These are phyloP conservation scores for Nigrograna mackinnonii DNA, from an alignment of 2,329 filamentous ascomycete species.

Conservation along the genomic window DNA sequence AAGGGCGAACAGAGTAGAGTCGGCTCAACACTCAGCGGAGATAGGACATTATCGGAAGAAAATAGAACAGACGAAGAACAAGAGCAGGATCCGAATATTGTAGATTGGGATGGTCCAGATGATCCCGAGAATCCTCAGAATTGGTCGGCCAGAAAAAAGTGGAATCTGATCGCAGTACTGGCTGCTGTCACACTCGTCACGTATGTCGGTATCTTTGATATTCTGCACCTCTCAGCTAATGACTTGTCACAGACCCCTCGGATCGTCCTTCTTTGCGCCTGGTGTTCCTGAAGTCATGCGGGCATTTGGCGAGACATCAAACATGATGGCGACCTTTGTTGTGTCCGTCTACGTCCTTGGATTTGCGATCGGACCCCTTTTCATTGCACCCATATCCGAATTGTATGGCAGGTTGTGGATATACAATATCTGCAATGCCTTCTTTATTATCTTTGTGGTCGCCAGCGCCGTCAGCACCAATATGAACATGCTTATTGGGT, in stretches of 20 bases:
- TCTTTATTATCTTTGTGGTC: slow-evolving; percentile 57
- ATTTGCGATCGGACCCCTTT: slow-evolving; percentile 41
- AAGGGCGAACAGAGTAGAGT: slow-evolving; percentile 25
- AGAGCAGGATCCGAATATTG: slow-evolving; percentile 26
- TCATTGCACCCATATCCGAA: slow-evolving; percentile 42
- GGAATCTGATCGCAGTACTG: slow-evolving; percentile 37
- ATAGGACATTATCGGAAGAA: slow-evolving; percentile 21
- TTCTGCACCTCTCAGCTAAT: background rate
- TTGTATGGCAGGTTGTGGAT: slow-evolving; percentile 35
- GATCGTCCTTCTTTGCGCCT: slow-evolving; percentile 56
- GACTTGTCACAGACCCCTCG: slow-evolving; percentile 26
- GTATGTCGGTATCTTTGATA: slow-evolving; percentile 11
- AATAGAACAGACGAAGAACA: slow-evolving; percentile 4
- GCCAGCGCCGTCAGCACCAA: slow-evolving; percentile 39
- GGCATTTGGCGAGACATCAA: slow-evolving; percentile 32
- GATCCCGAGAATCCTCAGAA: slow-evolving; percentile 35
- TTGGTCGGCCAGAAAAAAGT: slow-evolving; percentile 41
- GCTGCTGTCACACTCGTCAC: slow-evolving; percentile 42
- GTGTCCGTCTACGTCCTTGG: slow-evolving; percentile 44
- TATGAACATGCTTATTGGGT: slow-evolving; percentile 42
- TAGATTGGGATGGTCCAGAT: slow-evolving; percentile 40
- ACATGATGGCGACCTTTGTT: slow-evolving; percentile 37
- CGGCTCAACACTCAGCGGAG: slow-evolving; percentile 27
- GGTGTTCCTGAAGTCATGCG: slow-evolving; percentile 58
- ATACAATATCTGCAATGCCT: slow-evolving; percentile 47